A percentile compares a stretch with the other conserved stretches of the same genome.
phyloP scores from a whole-genome alignment of 1,139 yeast genomes.

The Debaryomycetaceae sp. region DNA sequence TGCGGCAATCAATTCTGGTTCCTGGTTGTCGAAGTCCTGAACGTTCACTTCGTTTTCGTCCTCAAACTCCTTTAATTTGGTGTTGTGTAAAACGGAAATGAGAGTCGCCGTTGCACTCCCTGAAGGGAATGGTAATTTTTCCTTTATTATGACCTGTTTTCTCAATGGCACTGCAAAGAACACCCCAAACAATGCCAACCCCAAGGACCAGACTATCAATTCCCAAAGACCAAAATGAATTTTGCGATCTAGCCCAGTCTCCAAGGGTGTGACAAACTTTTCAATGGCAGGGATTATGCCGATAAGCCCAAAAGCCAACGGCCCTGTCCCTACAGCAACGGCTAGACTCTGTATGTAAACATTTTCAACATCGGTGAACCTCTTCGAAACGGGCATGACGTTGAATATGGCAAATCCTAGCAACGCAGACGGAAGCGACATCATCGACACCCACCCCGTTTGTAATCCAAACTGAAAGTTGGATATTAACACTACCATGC shows the following conservation, averaged over 20 bases:
- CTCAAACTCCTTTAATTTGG: slow-evolving; percentile 48
- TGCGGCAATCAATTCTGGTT: neutral
- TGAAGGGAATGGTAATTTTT: slow-evolving; percentile 87
- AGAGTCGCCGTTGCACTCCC: slow-evolving; percentile 96
- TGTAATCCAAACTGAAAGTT: slow-evolving; percentile 96
- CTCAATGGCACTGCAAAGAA: slow-evolving; percentile 90
- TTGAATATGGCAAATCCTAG: slow-evolving; percentile 82
- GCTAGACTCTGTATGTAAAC: slow-evolving; percentile 90
- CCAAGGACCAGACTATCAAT: slow-evolving; percentile 75
- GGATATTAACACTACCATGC: slow-evolving; percentile 76
- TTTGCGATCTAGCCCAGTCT: slow-evolving; percentile 58
- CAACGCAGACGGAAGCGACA: slow-evolving; percentile 94
- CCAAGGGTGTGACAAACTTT: slow-evolving; percentile 73
- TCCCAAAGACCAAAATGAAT: slow-evolving; percentile 43
- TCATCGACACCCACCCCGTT: slow-evolving; percentile 99
- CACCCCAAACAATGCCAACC: slow-evolving; percentile 90
- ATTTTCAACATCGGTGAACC: slow-evolving; percentile 86
- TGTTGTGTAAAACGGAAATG: slow-evolving; percentile 80
- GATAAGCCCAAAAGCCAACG: slow-evolving; percentile 88
- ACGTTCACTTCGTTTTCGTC: slow-evolving; percentile 3
- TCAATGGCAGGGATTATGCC: slow-evolving; percentile 98
- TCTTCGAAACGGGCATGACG: slow-evolving; percentile 40
- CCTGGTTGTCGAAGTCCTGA: neutral
- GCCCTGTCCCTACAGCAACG: slow-evolving; percentile 97
- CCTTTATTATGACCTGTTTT: slow-evolving; percentile 77